These are phyloP conservation scores for Graphiopsis chlorocephala DNA, from an alignment of 2,329 filamentous ascomycete species.

Conservation along the genomic window DNA sequence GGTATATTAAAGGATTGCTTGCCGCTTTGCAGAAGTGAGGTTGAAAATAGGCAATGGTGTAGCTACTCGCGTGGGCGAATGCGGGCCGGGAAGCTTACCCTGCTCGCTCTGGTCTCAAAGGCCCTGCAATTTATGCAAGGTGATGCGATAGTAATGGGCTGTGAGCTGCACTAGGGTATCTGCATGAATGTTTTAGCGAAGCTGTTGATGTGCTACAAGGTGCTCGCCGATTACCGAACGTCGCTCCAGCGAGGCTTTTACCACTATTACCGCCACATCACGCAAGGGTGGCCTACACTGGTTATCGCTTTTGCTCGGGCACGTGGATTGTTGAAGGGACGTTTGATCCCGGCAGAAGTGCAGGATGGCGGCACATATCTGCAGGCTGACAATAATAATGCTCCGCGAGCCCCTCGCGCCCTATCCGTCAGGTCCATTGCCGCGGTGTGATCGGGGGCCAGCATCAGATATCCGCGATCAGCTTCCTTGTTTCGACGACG, in stretches of 20 bases:
- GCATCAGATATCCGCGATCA: not conserved
- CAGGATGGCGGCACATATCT: not conserved
- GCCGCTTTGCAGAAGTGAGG: conserved; percentile 5
- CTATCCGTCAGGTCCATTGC: not conserved
- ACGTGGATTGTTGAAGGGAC: not conserved
- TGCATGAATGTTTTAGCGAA: not conserved
- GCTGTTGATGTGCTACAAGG: not conserved
- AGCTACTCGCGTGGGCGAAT: not conserved
- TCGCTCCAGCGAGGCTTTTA: not conserved
- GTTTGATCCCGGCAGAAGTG: not conserved
- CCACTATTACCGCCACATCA: not conserved
- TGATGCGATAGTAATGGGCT: not conserved
- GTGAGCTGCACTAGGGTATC: not conserved
- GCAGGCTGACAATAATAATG: not conserved
- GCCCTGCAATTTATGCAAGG: not conserved
- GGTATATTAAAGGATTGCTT: not conserved
- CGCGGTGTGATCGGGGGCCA: not conserved
- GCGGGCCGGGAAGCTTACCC: not conserved
- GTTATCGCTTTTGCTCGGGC: not conserved
- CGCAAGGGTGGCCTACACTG: not conserved
- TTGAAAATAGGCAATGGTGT: not conserved
- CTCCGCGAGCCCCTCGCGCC: not conserved
- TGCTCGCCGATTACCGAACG: not conserved
- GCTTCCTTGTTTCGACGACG: no score
- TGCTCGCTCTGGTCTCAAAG: not conserved